Conservation (phyloP, 208 protist species). For the Trypanosoma melophagium region DNA sequence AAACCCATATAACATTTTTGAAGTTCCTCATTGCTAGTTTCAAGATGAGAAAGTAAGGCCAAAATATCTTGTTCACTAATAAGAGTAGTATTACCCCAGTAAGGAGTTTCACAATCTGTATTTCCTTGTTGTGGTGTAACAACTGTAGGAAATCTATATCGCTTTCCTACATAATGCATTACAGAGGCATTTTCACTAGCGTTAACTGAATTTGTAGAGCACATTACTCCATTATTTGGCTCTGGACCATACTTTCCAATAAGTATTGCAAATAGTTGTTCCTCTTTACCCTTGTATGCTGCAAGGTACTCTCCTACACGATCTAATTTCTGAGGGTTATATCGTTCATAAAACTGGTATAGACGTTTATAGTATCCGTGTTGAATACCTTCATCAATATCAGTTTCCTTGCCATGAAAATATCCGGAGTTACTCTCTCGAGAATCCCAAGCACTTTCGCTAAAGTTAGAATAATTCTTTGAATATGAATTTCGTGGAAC, state of each 20-base stretch:
- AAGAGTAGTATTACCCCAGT: slow-evolving; percentile 55
- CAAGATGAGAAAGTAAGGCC: slow-evolving; percentile 43
- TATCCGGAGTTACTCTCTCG: slow-evolving; percentile 58
- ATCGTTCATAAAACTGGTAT: slow-evolving; percentile 69
- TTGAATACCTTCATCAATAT: slow-evolving; percentile 28
- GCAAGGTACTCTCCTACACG: slow-evolving; percentile 49
- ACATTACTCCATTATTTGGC: slow-evolving; percentile 13
- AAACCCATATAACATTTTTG: slow-evolving; percentile 74
- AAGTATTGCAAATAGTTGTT: slow-evolving; percentile 75
- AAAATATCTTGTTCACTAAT: slow-evolving; percentile 65
- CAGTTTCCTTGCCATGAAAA: slow-evolving; percentile 29
- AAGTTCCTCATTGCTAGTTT: slow-evolving; percentile 65
- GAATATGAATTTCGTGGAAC: slow-evolving; percentile 3
- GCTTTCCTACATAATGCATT: slow-evolving; percentile 57
- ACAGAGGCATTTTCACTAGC: slow-evolving; percentile 50
- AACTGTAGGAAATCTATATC: slow-evolving; percentile 52
- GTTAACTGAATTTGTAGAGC: slow-evolving; percentile 27
- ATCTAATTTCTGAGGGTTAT: slow-evolving; percentile 70
- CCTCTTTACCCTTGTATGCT: slow-evolving; percentile 56
- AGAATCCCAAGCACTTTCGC: slow-evolving; percentile 48
- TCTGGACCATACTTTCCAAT: slow-evolving; percentile 74
- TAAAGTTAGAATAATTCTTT: slow-evolving; percentile 28
- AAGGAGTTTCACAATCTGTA: slow-evolving; percentile 78
- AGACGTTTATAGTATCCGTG: slow-evolving; percentile 48
- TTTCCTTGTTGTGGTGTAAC: slow-evolving; percentile 68